Evolutionary conservation across 192 early-diverging fungal genomes (phyloP).

Genomic region (Glomus cerebriforme): DNA sequence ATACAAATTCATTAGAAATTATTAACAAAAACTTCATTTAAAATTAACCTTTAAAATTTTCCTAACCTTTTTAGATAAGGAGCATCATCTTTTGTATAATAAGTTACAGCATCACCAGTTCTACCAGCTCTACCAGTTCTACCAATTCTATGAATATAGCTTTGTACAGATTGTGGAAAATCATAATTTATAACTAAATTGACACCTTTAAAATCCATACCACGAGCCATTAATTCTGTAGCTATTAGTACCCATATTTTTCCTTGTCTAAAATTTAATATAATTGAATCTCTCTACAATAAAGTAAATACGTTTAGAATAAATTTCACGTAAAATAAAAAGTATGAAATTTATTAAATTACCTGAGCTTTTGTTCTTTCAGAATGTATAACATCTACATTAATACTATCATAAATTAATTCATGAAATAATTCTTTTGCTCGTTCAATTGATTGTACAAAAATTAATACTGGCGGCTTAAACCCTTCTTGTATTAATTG

Average conservation of each 20-base stretch:
- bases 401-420: slow-evolving; percentile 95
- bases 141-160: slow-evolving; percentile 97
- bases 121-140: slow-evolving; percentile 98
- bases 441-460: slow-evolving; percentile 97
- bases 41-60: background rate
- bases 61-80: slow-evolving; percentile 79
- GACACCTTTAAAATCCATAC: slow-evolving; percentile 98
- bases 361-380: slow-evolving; percentile 91
- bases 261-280: slow-evolving; percentile 86
- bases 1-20: background rate
- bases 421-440: slow-evolving; percentile 97
- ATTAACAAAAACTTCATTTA: background rate
- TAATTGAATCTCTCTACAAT: slow-evolving; percentile 77
- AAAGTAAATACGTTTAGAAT: background rate
- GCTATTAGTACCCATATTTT: slow-evolving; percentile 95
- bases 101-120: slow-evolving; percentile 86
- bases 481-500: slow-evolving; percentile 82
- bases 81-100: slow-evolving; percentile 92
- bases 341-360: slow-evolving; percentile 10
- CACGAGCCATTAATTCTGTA: slow-evolving; percentile 96
- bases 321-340: background rate
- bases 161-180: slow-evolving; percentile 88
- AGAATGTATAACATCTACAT: slow-evolving; percentile 97
- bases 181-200: slow-evolving; percentile 98
- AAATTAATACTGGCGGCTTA: slow-evolving; percentile 92